phyloP scores from a whole-genome alignment of 2,329 filamentous ascomycete species.

The Dactylellina haptotyla region DNA sequence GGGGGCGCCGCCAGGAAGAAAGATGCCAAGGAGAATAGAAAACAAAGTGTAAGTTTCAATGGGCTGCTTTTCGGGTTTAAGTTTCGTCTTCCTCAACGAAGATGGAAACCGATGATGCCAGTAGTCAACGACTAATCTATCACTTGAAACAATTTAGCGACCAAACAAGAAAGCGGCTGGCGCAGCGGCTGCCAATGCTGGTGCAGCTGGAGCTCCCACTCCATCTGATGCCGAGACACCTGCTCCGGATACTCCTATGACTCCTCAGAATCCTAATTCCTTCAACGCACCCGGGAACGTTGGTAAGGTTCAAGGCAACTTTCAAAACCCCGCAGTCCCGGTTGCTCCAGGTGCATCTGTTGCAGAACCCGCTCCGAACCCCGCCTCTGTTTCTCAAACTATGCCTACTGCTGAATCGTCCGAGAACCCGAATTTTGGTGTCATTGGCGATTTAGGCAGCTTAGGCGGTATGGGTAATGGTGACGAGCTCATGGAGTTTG shows the following conservation, averaged over 20 bases:
- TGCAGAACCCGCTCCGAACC: slow-evolving; percentile 30
- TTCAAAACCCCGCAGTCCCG: slow-evolving; percentile 28
- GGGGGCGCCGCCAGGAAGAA: slow-evolving; percentile 84
- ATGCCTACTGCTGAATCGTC: slow-evolving; percentile 40
- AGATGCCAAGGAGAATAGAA: slow-evolving; percentile 71
- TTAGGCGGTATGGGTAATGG: slow-evolving; percentile 27
- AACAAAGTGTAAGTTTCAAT: slow-evolving; percentile 69
- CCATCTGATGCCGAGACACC: slow-evolving; percentile 47
- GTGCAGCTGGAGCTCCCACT: slow-evolving; percentile 32
- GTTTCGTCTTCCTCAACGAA: too few relatives aligned
- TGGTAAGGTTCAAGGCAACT: slow-evolving; percentile 39
- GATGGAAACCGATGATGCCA: too few relatives aligned
- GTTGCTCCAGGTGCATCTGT: slow-evolving; percentile 19
- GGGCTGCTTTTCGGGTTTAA: too few relatives aligned
- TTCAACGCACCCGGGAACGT: slow-evolving; percentile 37
- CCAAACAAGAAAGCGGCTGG: slow-evolving; percentile 73
- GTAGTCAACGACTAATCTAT: too few relatives aligned
- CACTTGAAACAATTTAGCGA: too few relatives aligned
- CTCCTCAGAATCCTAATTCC: slow-evolving; percentile 37
- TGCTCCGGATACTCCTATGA: slow-evolving; percentile 48
- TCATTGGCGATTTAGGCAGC: slow-evolving; percentile 18
- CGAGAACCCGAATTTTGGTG: slow-evolving; percentile 29
- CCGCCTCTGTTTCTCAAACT: slow-evolving; percentile 29
- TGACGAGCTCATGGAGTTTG: slow-evolving; percentile 63
- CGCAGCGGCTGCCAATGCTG: slow-evolving; percentile 59